Conservation (phyloP, 768 basidiomycete genomes). For the Leucosporidium creatinivorum region DNA sequence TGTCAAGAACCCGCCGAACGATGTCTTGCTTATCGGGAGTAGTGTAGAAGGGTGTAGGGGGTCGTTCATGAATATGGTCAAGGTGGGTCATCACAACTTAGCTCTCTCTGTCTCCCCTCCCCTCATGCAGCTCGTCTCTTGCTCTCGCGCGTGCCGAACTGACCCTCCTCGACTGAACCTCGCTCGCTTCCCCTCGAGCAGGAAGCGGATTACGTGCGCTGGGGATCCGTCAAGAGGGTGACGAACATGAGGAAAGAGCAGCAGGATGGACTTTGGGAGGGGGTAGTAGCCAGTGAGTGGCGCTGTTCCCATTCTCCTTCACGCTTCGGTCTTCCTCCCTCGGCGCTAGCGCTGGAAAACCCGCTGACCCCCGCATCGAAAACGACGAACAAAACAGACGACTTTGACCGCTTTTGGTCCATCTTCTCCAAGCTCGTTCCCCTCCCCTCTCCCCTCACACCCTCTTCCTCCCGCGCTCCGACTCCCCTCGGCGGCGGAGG, state of each 20-base stretch:
- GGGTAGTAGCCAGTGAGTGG: slow-evolving; percentile 80
- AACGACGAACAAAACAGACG: too few species aligned
- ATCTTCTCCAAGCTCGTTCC: slow-evolving; percentile 91
- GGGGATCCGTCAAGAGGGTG: slow-evolving; percentile 92
- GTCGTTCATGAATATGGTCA: slow-evolving; percentile 89
- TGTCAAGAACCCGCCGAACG: slow-evolving; percentile 75
- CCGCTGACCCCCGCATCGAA: neutral
- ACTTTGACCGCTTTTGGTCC: slow-evolving; percentile 90
- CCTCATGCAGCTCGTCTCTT: too few species aligned
- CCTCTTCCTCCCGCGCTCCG: slow-evolving; percentile 46
- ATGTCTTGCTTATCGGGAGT: slow-evolving; percentile 73
- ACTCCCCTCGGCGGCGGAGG: slow-evolving; percentile 3
- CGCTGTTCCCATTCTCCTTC: too few species aligned
- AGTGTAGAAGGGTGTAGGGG: slow-evolving; percentile 81
- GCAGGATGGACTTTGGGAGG: slow-evolving; percentile 95
- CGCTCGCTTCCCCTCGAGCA: slow-evolving; percentile 49
- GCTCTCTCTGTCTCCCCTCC: too few species aligned
- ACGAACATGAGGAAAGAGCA: slow-evolving; percentile 82
- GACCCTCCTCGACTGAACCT: too few species aligned
- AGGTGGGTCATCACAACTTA: too few species aligned
- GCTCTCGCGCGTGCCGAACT: too few species aligned
- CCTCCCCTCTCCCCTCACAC: slow-evolving; percentile 58
- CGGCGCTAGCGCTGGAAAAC: too few species aligned
- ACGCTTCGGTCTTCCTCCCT: too few species aligned
- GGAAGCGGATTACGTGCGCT: slow-evolving; percentile 93